These are phyloP conservation scores for Taxillus chinensis DNA, from an alignment of 164 flowering plant genomes.

Conservation along the genomic window DNA sequence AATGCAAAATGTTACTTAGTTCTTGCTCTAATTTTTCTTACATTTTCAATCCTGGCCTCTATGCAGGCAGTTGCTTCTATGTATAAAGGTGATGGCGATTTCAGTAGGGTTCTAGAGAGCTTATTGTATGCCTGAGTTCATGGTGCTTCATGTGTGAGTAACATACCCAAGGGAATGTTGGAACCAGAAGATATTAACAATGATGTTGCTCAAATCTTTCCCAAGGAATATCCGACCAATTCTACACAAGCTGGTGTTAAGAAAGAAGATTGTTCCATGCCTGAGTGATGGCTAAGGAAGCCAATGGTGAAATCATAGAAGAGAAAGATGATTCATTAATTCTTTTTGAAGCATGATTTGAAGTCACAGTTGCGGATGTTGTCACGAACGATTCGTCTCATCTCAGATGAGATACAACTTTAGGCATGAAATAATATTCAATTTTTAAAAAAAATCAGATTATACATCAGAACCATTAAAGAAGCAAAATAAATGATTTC, in stretches of 20 bases:
- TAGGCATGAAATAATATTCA: no score
- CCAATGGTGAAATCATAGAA: constrained; percentile 48
- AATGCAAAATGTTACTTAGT: no score
- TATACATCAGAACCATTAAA: no score
- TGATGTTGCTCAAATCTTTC: constrained; percentile 7
- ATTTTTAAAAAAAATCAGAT: no score
- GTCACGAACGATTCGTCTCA: no score
- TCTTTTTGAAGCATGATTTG: background rate
- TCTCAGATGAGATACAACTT: no score
- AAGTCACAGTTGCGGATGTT: background rate
- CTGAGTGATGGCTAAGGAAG: constrained; percentile 5
- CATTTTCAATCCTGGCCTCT: constrained; percentile 1
- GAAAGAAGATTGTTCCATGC: constrained; percentile 7
- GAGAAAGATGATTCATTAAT: constrained; percentile 6
- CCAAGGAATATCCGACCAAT: constrained; percentile 12
- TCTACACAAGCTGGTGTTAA: constrained; percentile 4
- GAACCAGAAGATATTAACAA: constrained; percentile 11
- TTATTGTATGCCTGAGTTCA: constrained; percentile 52
- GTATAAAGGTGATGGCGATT: constrained; percentile 41
- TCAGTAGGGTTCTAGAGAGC: constrained; percentile 40
- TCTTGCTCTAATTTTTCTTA: background rate
- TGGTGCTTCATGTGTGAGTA: constrained; percentile 28
- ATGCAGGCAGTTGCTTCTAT: constrained; percentile 58
- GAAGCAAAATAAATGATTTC: no score
- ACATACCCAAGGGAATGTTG: constrained; percentile 5